Evolutionary conservation across 371 early-diverging fungal species (phyloP).

Genomic region (Gilbertella persicaria): DNA sequence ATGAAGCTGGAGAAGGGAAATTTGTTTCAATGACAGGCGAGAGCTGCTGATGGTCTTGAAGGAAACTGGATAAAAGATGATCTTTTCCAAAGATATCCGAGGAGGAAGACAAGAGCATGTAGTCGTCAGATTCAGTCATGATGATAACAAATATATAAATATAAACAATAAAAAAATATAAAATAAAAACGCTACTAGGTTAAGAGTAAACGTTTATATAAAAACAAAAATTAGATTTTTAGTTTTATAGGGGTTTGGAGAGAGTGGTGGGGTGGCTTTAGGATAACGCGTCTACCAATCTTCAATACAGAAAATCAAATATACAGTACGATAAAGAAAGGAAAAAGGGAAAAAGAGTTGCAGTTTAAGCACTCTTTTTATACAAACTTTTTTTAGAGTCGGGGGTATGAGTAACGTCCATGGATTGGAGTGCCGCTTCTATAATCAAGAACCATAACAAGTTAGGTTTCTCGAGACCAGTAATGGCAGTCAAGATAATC

Average conservation of each 20-base stretch:
- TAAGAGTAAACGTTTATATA: conserved; percentile 22
- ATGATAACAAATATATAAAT: too few relatives aligned
- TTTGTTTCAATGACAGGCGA: conserved; percentile 22
- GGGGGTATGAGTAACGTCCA: background rate
- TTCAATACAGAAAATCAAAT: too few relatives aligned
- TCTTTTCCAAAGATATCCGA: conserved; percentile 31
- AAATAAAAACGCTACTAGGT: conserved; percentile 19
- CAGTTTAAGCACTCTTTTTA: background rate
- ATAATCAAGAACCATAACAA: background rate
- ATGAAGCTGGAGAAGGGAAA: conserved; percentile 35
- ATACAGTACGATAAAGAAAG: too few relatives aligned
- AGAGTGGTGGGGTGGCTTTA: background rate
- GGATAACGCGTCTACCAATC: too few relatives aligned
- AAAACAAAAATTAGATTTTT: conserved; percentile 25
- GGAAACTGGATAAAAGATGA: conserved; percentile 23
- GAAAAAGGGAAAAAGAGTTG: too few relatives aligned
- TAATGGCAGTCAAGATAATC: background rate
- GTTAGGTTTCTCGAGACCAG: background rate
- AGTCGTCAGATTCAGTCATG: conserved; percentile 35
- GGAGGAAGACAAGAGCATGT: conserved; percentile 21
- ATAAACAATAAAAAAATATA: conserved; percentile 19
- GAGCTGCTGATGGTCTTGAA: conserved; percentile 20
- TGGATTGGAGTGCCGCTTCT: background rate
- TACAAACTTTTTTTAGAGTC: background rate
- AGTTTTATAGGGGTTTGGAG: conserved; percentile 14